phyloP scores from a whole-genome alignment of 2,329 filamentous ascomycete species.

The Aspergillus texensis region DNA sequence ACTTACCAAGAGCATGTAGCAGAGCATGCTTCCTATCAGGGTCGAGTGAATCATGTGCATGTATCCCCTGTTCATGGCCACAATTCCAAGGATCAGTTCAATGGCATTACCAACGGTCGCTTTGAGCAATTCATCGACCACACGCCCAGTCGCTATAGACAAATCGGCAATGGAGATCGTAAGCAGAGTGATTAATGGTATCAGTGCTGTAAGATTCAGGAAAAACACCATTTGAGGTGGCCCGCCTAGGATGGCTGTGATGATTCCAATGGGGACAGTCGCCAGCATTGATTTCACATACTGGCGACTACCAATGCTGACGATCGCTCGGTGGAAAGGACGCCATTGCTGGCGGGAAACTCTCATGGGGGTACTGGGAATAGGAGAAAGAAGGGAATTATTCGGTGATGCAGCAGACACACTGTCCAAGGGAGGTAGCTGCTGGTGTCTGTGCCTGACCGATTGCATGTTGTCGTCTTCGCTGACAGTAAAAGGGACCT shows the following conservation, averaged over 20 bases:
- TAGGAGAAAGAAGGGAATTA: neutral
- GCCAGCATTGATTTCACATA: conserved; percentile 74
- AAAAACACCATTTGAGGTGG: conserved; percentile 67
- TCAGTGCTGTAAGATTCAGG: conserved; percentile 84
- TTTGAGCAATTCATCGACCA: conserved; percentile 78
- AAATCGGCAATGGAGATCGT: conserved; percentile 82
- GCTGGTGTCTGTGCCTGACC: conserved; percentile 4
- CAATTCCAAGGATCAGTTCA: conserved; percentile 74
- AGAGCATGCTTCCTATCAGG: conserved; percentile 80
- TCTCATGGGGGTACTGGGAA: neutral
- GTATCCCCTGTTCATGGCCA: conserved; percentile 70
- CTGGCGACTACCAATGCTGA: conserved; percentile 1
- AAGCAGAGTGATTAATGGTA: conserved; percentile 76
- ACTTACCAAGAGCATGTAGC: conserved; percentile 74
- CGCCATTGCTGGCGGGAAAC: neutral
- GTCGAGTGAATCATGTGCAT: conserved; percentile 83
- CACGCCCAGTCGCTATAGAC: conserved; percentile 64
- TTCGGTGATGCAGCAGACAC: neutral
- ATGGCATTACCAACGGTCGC: conserved; percentile 84
- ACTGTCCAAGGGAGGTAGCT: neutral
- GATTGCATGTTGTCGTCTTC: conserved; percentile 1
- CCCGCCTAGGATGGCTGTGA: conserved; percentile 62
- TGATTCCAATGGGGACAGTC: conserved; percentile 66
- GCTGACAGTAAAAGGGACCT: neutral
- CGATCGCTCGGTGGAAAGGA: conserved; percentile 3